Evolutionary conservation across 2,329 filamentous ascomycete species (phyloP), one percentile per base, ranked within the genome.

Genomic region (Coniochaeta hoffmannii): DNA sequence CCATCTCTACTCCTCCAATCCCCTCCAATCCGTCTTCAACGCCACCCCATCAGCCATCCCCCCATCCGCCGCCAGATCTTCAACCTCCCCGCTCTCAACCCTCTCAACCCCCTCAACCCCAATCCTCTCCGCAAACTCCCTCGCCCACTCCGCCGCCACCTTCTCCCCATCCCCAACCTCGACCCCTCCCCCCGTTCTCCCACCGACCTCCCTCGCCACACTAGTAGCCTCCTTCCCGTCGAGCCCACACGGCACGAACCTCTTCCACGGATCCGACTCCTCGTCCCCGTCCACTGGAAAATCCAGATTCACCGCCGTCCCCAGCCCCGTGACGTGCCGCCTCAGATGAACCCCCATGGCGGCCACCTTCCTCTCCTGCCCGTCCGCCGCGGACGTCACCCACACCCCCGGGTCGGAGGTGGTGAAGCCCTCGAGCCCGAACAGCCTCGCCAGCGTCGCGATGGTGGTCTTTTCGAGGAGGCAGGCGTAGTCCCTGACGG

Each of bases 311-410:
- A 97, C 68, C 2, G 89, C 92, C 32, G 96, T 78, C 7, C 94
- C 94, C 69, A 95, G 88, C 58, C 87, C 89, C 24, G 86, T 91
- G 35, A 97, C 80, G 70, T 95, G 86, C 49, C 93, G 77, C 14
- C 91, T 77, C 59, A 97, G 80, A 73, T 97, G 92, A n/a, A 99
- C 90, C 1, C 94, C 94, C 41, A 97, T 75, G 0, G 92, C 91
- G 0, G 90, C 90, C 62, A 99, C 91, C 76, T 97, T 99, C 63
- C 79, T 76, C 14, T 35, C 15, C 11, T 24, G 28, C 15, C 24
- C 35, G 9, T 3, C 7, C 15, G 86, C 77, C 3, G 22, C 41
- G 22, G 41, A 26, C 7, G 19, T 10, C 9, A 46, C 19, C 92
- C 92, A 97, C 15, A 97, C 90, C 0, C 93, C 93, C 2, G 92